These are phyloP conservation scores for Fonsecaea monophora DNA, from an alignment of 2,329 filamentous ascomycete species.

Conservation along the genomic window DNA sequence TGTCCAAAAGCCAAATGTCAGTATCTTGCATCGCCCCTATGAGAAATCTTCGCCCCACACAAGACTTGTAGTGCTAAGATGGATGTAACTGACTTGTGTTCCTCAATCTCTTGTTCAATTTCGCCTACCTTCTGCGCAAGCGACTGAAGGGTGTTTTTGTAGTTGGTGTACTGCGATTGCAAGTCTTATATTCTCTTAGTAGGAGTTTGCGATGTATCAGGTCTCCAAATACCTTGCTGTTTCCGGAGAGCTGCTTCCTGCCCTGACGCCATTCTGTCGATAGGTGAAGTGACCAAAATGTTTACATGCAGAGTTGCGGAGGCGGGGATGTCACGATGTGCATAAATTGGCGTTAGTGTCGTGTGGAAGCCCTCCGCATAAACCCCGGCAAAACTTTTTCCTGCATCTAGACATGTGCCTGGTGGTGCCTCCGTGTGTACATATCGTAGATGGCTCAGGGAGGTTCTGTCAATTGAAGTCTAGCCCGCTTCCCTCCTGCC, in stretches of 20 bases:
- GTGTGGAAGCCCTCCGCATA: slow-evolving; percentile 22
- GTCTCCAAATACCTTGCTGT: slow-evolving; percentile 53
- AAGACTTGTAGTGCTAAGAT: background rate
- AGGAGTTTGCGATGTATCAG: background rate
- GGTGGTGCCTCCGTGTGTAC: background rate
- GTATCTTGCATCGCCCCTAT: background rate
- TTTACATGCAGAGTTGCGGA: background rate
- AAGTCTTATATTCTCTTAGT: slow-evolving; percentile 48
- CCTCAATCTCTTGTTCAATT: slow-evolving; percentile 95
- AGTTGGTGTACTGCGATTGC: slow-evolving; percentile 58
- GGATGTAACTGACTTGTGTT: slow-evolving; percentile 80
- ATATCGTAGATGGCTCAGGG: background rate
- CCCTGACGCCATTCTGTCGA: slow-evolving; percentile 37
- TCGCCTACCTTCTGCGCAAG: slow-evolving; percentile 96
- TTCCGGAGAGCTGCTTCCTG: slow-evolving; percentile 44
- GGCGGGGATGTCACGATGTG: background rate
- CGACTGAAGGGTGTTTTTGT: slow-evolving; percentile 79
- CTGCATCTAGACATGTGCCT: background rate
- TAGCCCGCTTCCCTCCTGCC: background rate
- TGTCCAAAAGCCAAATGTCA: slow-evolving; percentile 49
- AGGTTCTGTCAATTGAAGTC: background rate
- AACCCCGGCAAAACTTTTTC: slow-evolving; percentile 36
- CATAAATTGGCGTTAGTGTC: background rate
- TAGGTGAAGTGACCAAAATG: background rate
- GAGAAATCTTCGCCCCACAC: background rate